Percentiles rank a stretch among this genome's conserved stretches.
Conservation (phyloP, 257 asterid species). For the Petrea volubilis region DNA sequence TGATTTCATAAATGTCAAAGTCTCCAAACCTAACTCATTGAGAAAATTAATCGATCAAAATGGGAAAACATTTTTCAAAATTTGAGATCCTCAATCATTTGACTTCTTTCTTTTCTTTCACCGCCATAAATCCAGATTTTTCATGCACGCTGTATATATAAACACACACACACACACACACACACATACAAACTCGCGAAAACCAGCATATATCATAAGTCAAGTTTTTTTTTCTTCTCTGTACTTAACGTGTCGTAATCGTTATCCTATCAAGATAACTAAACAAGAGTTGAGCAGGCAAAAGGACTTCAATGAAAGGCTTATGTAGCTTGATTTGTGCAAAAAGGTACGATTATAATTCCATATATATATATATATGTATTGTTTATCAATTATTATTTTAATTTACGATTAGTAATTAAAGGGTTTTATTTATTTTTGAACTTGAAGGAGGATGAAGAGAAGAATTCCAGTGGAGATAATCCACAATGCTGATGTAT, state of each 20-base stretch:
- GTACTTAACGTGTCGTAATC: neutral
- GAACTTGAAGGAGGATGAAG: conserved; percentile 13
- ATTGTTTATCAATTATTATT: neutral
- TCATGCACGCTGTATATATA: neutral
- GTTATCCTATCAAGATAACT: neutral
- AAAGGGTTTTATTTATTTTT: neutral
- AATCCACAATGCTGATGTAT: conserved; percentile 30
- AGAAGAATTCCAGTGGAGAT: conserved; percentile 19
- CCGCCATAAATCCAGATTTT: conserved; percentile 14
- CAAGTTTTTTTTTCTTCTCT: neutral
- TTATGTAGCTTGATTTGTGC: conserved; percentile 23
- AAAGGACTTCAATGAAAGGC: conserved; percentile 22
- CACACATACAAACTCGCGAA: neutral
- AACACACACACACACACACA: neutral
- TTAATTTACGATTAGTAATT: no score
- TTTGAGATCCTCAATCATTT: conserved; percentile 11
- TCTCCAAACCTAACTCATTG: conserved; percentile 28
- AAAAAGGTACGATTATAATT: conserved; percentile 22
- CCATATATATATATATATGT: no score
- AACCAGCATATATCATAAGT: neutral
- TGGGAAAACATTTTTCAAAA: neutral
- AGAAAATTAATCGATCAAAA: conserved; percentile 22
- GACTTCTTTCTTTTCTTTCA: conserved; percentile 24
- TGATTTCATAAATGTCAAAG: conserved; percentile 4
- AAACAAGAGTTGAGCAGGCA: neutral